phyloP scores from a whole-genome alignment of 805 yeast genomes.

The Candida koratica region DNA sequence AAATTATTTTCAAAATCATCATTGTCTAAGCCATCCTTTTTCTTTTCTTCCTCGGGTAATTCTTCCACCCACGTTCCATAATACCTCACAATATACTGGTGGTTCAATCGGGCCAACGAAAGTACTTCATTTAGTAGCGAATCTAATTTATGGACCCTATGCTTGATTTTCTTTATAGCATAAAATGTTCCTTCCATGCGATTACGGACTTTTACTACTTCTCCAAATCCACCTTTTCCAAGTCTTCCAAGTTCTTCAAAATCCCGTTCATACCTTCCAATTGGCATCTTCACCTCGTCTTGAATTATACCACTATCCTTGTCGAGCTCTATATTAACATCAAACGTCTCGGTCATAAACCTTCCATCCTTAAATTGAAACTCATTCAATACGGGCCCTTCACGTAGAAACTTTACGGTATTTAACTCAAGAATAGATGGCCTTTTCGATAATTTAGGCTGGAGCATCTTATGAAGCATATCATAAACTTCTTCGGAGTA shows the following conservation, averaged over 20 bases:
- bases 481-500: slow-evolving; percentile 63
- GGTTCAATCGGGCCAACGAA: slow-evolving; percentile 85
- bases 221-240: slow-evolving; percentile 97
- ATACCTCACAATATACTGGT: slow-evolving; percentile 93
- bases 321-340: slow-evolving; percentile 1
- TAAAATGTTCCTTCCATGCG: slow-evolving; percentile 91
- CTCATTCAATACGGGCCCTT: slow-evolving; percentile 44
- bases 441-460: slow-evolving; percentile 61
- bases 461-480: slow-evolving; percentile 64
- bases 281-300: slow-evolving; percentile 6
- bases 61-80: slow-evolving; percentile 98
- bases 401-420: slow-evolving; percentile 77
- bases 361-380: slow-evolving; percentile 12
- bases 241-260: slow-evolving; percentile 90
- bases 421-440: slow-evolving; percentile 81
- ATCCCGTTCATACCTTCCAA: slow-evolving; percentile 78
- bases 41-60: slow-evolving; percentile 34
- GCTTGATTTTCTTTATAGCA: slow-evolving; percentile 89
- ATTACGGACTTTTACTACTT: slow-evolving; percentile 95
- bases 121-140: slow-evolving; percentile 86
- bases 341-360: slow-evolving; percentile 5
- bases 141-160: slow-evolving; percentile 73
- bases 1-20: slow-evolving; percentile 20
- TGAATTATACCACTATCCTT: neutral
- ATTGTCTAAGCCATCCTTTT: slow-evolving; percentile 20